These are phyloP conservation scores for Lonicera japonica DNA, from an alignment of 129 eudicot species.

Conservation along the genomic window DNA sequence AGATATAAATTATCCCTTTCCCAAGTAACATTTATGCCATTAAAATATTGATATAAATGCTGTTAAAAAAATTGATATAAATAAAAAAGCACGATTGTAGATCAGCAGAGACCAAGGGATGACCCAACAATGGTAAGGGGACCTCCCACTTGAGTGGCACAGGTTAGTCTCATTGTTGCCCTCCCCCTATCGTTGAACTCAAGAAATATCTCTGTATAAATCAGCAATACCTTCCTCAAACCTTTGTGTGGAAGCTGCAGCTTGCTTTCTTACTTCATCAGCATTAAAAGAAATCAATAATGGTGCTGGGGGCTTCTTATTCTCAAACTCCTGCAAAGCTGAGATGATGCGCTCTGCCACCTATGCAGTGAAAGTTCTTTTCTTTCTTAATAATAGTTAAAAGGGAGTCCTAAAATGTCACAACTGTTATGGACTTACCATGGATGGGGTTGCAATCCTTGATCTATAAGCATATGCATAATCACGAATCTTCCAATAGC, in stretches of 20 bases:
- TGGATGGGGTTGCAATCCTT: constrained; percentile 68
- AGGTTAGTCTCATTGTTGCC: no score
- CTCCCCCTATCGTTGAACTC: no score
- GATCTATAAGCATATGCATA: constrained; percentile 75
- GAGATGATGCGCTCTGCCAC: constrained; percentile 78
- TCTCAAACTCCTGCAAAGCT: constrained; percentile 68
- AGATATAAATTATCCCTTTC: neutral
- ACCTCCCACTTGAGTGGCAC: no score
- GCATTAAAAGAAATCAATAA: constrained; percentile 70
- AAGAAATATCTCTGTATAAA: no score
- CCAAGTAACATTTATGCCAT: neutral
- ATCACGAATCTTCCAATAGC: constrained; percentile 94
- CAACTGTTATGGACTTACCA: constrained; percentile 34
- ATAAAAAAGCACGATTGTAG: neutral
- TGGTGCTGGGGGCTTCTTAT: constrained; percentile 63
- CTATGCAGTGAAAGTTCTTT: constrained; percentile 7
- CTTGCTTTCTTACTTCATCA: constrained; percentile 83
- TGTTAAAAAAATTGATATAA: neutral
- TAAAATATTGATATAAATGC: no score
- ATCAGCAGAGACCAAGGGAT: no score
- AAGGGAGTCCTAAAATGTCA: neutral
- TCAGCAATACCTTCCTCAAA: constrained; percentile 74
- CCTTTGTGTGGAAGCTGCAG: constrained; percentile 91
- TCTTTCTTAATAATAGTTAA: neutral
- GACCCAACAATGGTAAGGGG: no score